A percentile compares a stretch with the other conserved stretches of the same genome.
phyloP scores from a whole-genome alignment of 129 eudicot species.

The Saposhnikovia divaricata region DNA sequence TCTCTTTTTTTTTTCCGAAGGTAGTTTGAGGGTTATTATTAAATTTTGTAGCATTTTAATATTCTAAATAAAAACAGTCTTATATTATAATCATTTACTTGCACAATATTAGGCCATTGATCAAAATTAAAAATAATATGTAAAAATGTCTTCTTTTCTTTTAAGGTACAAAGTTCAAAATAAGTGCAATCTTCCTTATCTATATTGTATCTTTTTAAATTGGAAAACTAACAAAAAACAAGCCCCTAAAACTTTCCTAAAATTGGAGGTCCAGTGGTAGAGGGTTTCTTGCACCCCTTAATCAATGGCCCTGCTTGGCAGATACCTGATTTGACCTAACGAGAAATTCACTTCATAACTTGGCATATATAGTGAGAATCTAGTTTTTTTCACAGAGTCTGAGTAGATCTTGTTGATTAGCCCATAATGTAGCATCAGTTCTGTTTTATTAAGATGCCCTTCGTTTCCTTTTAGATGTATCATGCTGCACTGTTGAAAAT shows the following conservation, averaged over 20 bases:
- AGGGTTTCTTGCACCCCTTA: neutral
- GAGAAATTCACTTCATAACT: neutral
- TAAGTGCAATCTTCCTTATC: too few species aligned
- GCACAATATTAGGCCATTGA: neutral
- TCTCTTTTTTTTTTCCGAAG: neutral
- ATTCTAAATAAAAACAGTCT: neutral
- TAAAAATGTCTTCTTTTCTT: neutral
- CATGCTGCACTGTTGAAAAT: neutral
- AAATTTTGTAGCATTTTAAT: neutral
- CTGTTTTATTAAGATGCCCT: neutral
- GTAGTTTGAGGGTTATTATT: neutral
- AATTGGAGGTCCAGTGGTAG: neutral
- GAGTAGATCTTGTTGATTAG: neutral
- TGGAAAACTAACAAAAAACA: neutral
- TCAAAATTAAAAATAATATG: neutral
- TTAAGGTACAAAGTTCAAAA: neutral
- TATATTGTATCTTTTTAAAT: too few species aligned
- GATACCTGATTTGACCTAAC: neutral
- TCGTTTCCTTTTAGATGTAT: neutral
- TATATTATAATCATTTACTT: neutral
- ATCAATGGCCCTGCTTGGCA: neutral
- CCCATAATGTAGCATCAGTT: neutral
- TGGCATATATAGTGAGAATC: neutral
- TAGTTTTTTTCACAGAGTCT: neutral
- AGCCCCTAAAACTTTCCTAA: neutral